Conservation (phyloP, 257 asterid genomes). For the Echites panduratus region DNA sequence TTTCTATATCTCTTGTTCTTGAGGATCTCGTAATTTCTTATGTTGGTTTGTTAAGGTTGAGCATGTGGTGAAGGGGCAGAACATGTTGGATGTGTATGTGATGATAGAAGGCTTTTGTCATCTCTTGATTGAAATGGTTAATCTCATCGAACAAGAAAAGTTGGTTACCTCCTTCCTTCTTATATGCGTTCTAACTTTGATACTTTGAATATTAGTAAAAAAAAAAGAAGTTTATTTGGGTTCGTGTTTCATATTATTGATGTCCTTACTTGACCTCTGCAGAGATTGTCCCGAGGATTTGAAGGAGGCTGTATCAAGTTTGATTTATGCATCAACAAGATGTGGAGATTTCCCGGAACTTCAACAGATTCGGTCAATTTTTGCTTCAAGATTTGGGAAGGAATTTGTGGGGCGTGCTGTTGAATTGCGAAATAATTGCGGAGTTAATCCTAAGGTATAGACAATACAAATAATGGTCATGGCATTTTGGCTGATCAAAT, state of each 20-base stretch:
- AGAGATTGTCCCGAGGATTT: constrained; percentile 82
- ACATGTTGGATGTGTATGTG: constrained; percentile 67
- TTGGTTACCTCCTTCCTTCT: constrained; percentile 14
- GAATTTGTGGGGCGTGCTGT: constrained; percentile 62
- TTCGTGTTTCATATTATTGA: not conserved
- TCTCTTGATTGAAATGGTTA: constrained; percentile 52
- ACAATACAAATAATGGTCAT: not conserved
- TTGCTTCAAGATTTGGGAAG: constrained; percentile 52
- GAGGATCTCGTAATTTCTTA: not conserved
- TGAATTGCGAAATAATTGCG: constrained; percentile 80
- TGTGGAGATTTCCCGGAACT: constrained; percentile 97
- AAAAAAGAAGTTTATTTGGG: not conserved
- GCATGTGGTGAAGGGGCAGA: constrained; percentile 50
- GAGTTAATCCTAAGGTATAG: constrained; percentile 65
- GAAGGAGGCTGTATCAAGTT: constrained; percentile 56
- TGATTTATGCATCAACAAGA: constrained; percentile 73
- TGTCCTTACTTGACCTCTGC: constrained; percentile 7
- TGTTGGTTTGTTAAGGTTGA: not conserved
- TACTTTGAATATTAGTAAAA: not conserved
- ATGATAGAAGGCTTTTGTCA: constrained; percentile 62
- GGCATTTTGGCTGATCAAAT: not conserved
- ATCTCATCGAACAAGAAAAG: constrained; percentile 59
- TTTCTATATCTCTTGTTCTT: not conserved
- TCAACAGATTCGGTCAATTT: constrained; percentile 53
- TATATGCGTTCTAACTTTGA: not conserved